Evolutionary conservation across 805 yeast genomes (phyloP).

Genomic region (Nadsonia fulvescens): DNA sequence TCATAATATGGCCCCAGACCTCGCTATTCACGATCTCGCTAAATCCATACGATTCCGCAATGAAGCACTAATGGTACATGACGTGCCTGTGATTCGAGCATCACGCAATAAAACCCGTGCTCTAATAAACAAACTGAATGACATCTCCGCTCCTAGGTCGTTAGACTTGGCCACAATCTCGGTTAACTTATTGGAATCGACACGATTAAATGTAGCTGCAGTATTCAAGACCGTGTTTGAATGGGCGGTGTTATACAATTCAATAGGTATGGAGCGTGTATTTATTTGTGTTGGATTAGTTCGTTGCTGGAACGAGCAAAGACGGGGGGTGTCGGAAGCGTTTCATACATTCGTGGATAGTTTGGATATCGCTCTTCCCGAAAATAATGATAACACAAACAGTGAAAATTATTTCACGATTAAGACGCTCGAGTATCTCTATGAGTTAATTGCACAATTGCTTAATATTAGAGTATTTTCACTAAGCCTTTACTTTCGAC

Average conservation of each 20-base stretch:
- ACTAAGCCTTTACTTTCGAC: no score
- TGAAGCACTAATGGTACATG: constrained; percentile 12
- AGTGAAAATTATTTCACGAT: constrained; percentile 26
- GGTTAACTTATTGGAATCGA: no score
- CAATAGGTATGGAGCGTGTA: constrained; percentile 10
- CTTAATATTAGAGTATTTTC: constrained; percentile 41
- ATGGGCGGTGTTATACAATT: constrained; percentile 13
- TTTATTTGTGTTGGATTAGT: constrained; percentile 11
- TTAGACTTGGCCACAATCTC: not conserved
- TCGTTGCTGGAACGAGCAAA: constrained; percentile 8
- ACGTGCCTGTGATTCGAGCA: constrained; percentile 10
- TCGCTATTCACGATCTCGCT: constrained; percentile 6
- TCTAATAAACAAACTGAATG: constrained; percentile 17
- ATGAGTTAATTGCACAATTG: constrained; percentile 35
- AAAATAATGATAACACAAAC: constrained; percentile 2
- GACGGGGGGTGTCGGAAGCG: constrained; percentile 5
- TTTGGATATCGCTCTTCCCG: constrained; percentile 2
- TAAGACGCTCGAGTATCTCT: constrained; percentile 29
- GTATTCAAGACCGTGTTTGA: constrained; percentile 11
- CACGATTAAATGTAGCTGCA: constrained; percentile 7
- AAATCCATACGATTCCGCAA: constrained; percentile 11
- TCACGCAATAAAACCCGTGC: constrained; percentile 7
- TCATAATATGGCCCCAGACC: constrained; percentile 5
- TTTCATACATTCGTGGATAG: constrained; percentile 2
- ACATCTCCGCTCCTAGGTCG: constrained; percentile 9